These are phyloP conservation scores for Metschnikowia corniflorae DNA, from an alignment of 805 yeast genomes.

Conservation along the genomic window DNA sequence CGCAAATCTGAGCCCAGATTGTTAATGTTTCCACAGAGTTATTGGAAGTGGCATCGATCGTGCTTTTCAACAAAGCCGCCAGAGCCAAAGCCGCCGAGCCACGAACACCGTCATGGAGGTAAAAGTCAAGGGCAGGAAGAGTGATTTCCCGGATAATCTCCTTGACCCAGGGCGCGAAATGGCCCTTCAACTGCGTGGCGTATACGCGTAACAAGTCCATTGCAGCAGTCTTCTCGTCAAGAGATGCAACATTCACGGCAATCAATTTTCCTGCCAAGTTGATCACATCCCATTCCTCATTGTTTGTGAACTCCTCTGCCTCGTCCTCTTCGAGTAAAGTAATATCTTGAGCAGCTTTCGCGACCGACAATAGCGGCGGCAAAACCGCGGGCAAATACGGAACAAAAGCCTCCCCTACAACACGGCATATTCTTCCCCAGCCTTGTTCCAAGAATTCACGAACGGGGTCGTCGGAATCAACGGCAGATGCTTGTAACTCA, in stretches of 20 bases:
- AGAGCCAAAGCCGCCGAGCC: constrained; percentile 84
- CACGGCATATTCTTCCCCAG: constrained; percentile 90
- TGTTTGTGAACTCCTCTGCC: constrained; percentile 70
- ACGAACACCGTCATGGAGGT: constrained; percentile 91
- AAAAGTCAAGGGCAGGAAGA: constrained; percentile 85
- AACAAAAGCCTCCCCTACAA: constrained; percentile 79
- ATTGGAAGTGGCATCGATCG: constrained; percentile 52
- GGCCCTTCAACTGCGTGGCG: constrained; percentile 78
- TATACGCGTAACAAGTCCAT: constrained; percentile 83
- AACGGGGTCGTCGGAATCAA: constrained; percentile 81
- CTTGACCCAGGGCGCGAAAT: constrained; percentile 77
- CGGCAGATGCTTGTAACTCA: constrained; percentile 57
- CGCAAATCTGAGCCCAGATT: constrained; percentile 69
- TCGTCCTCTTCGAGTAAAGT: constrained; percentile 88
- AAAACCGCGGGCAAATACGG: constrained; percentile 81
- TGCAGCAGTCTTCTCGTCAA: constrained; percentile 91
- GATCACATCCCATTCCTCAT: constrained; percentile 94
- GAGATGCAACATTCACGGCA: constrained; percentile 90
- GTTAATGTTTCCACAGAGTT: constrained; percentile 58
- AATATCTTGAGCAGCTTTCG: constrained; percentile 86
- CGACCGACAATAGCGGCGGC: constrained; percentile 84
- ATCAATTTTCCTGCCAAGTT: constrained; percentile 87
- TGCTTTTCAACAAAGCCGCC: constrained; percentile 68
- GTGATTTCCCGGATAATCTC: constrained; percentile 77
- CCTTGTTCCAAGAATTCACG: constrained; percentile 86